These are phyloP conservation scores for Sanguinoderma infundibulare DNA, from an alignment of 1,284 basidiomycete genomes.

Conservation along the genomic window DNA sequence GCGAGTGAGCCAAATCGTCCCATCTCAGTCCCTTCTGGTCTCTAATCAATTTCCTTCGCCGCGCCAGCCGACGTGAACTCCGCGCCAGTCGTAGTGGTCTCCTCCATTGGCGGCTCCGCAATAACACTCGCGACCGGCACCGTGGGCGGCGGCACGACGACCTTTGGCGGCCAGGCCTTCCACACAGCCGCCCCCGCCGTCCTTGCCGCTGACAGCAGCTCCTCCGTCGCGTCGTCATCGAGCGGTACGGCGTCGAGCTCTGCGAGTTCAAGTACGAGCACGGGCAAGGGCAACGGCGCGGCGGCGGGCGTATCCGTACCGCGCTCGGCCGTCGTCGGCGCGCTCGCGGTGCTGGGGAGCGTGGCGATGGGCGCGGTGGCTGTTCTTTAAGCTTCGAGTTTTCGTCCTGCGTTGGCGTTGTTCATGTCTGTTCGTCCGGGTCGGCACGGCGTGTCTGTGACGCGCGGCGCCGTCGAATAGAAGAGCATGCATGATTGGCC, in stretches of 20 bases:
- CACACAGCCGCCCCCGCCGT: conserved; percentile 13
- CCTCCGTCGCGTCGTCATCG: neutral
- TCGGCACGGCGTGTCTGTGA: neutral
- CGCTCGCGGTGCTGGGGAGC: conserved; percentile 19
- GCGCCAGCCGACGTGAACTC: conserved; percentile 14
- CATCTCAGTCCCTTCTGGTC: too few relatives aligned
- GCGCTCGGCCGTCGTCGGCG: conserved; percentile 12
- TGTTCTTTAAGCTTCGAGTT: neutral
- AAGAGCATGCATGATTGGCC: too few relatives aligned
- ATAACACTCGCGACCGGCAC: conserved; percentile 27
- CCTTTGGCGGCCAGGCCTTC: conserved; percentile 32
- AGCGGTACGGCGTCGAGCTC: neutral
- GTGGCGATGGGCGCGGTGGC: conserved; percentile 17
- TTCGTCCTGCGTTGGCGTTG: neutral
- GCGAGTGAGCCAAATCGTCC: conserved; percentile 19
- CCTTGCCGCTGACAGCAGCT: neutral
- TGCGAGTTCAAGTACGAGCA: neutral
- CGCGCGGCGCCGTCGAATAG: neutral
- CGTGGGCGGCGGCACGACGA: conserved; percentile 25
- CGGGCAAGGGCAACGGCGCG: conserved; percentile 2
- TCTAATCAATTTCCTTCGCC: too few relatives aligned
- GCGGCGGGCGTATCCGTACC: conserved; percentile 4
- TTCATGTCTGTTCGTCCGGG: neutral
- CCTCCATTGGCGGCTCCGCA: conserved; percentile 21
- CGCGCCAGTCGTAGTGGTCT: conserved; percentile 32